phyloP scores from a whole-genome alignment of 1,139 yeast species.

The Blastobotrys aristatus region DNA sequence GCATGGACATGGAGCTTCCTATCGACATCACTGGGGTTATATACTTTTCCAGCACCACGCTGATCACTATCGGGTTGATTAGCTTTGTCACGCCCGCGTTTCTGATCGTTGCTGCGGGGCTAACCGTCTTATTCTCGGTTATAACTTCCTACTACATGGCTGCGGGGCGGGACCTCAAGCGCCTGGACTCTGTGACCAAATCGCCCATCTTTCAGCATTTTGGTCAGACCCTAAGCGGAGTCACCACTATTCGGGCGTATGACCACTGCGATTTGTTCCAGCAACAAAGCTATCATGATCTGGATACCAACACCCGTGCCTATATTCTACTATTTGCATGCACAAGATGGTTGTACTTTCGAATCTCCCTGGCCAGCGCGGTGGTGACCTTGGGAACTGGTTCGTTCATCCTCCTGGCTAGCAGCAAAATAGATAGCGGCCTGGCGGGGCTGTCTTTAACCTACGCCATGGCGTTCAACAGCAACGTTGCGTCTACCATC shows the following conservation, averaged over 20 bases:
- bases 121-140: neutral
- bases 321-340: constrained; percentile 90
- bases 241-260: constrained; percentile 88
- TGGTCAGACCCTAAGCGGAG: constrained; percentile 83
- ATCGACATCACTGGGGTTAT: neutral
- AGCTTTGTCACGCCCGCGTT: constrained; percentile 4
- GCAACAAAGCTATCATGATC: constrained; percentile 66
- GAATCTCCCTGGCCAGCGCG: constrained; percentile 82
- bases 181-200: constrained; percentile 78
- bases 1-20: constrained; percentile 78
- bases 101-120: neutral
- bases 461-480: constrained; percentile 60
- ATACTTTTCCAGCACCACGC: constrained; percentile 1
- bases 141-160: constrained; percentile 47
- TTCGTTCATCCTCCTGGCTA: constrained; percentile 59
- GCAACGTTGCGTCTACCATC: constrained; percentile 56
- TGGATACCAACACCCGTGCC: constrained; percentile 80
- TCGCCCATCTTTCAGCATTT: constrained; percentile 95
- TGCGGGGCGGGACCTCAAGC: constrained; percentile 81
- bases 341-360: constrained; percentile 85
- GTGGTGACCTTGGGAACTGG: constrained; percentile 77
- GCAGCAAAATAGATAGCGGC: constrained; percentile 58
- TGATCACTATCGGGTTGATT: constrained; percentile 4
- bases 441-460: constrained; percentile 68
- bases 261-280: constrained; percentile 83